Percentiles rank a stretch among this genome's conserved stretches.
These are phyloP conservation scores for Ophidiomyces ophidiicola DNA, from an alignment of 2,329 filamentous ascomycete genomes.

Conservation along the genomic window DNA sequence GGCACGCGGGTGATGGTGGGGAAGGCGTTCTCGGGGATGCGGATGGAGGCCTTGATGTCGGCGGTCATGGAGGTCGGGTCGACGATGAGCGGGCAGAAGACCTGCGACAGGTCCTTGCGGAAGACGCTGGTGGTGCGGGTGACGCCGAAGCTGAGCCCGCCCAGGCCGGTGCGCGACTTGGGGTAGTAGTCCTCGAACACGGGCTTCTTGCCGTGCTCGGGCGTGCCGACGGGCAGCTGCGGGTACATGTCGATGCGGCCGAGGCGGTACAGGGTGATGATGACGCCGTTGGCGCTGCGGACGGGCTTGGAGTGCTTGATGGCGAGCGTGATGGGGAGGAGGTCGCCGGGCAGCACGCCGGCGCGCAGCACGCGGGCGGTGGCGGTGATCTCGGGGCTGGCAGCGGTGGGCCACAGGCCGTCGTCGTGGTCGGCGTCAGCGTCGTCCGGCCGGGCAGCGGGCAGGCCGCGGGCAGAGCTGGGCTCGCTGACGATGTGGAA, in stretches of 20 bases:
- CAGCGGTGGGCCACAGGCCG: too few species aligned
- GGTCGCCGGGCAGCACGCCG: slow-evolving; percentile 76
- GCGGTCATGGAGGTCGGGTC: slow-evolving; percentile 67
- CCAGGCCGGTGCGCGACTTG: slow-evolving; percentile 72
- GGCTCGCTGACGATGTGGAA: slow-evolving; percentile 41
- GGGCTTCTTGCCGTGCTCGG: slow-evolving; percentile 53
- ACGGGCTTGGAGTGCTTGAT: slow-evolving; percentile 82
- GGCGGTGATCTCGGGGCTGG: slow-evolving; percentile 70
- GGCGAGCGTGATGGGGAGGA: slow-evolving; percentile 63
- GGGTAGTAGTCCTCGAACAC: slow-evolving; percentile 79
- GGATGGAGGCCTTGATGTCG: slow-evolving; percentile 68
- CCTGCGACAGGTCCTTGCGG: slow-evolving; percentile 84
- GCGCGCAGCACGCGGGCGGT: slow-evolving; percentile 71
- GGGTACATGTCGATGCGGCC: slow-evolving; percentile 76
- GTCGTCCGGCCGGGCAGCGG: too few species aligned
- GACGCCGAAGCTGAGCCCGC: slow-evolving; percentile 73
- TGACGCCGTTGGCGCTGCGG: slow-evolving; percentile 83
- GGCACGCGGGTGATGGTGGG: slow-evolving; percentile 84
- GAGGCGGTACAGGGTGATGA: slow-evolving; percentile 83
- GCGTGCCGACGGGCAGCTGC: slow-evolving; percentile 46
- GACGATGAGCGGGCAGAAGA: slow-evolving; percentile 76
- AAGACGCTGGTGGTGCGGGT: slow-evolving; percentile 84
- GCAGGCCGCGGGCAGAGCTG: slow-evolving; percentile 28
- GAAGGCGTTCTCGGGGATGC: slow-evolving; percentile 80
- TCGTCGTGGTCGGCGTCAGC: too few species aligned